Evolutionary conservation across 768 basidiomycete species (phyloP), one percentile per base, ranked within the genome.

Genomic region (Rhodosporidiobolus odoratus): DNA sequence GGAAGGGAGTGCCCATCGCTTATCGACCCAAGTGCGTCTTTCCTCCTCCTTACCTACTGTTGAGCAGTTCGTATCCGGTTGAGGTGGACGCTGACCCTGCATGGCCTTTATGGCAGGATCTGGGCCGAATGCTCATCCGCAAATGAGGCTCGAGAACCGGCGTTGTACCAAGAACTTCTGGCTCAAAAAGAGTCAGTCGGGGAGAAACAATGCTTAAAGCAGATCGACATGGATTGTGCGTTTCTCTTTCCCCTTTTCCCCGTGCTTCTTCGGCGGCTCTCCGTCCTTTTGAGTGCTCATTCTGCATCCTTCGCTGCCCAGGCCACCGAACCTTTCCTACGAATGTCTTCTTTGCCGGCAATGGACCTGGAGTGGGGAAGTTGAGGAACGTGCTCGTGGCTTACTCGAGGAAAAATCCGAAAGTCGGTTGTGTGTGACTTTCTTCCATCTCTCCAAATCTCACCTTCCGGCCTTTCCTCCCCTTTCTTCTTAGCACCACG

Each of bases 61-160:
- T 16, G 10, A 23, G 10, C 17, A 9, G 21, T 61, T 10, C 25
- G 12, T 0, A 5, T 5, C 10, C 23, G 21, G 38, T 19, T 23
- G n/a, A 45, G 19, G 45, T 54, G 10, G 3, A 16, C n/a, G 13
- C 1, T 34, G 37, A 27, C 21, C 48, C 21, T 50, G 48, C 48
- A 43, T 12, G 13, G 43, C n/a, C n/a, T n/a, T n/a, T n/a, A 43
- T 12, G 23, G 40, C 58, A 68, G 71, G 63, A 74, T 77, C 54
- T 95, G 92, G 91, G 79, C 89, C 63, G 96, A 99, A 82, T 95
- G 91, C 78, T 93, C 90, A 73, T 92, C 93, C 1, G 94, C 89
- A 1, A 82, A 92, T 77, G 95, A 97, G 78, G 88, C 92, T 84
- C 85, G 86, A 70, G 92, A 96, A 75, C 95, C 95, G 3, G 95